A percentile compares a stretch with the other conserved stretches of the same genome.
phyloP scores from a whole-genome alignment of 768 basidiomycete species.

The Leccinum subgranulosum region DNA sequence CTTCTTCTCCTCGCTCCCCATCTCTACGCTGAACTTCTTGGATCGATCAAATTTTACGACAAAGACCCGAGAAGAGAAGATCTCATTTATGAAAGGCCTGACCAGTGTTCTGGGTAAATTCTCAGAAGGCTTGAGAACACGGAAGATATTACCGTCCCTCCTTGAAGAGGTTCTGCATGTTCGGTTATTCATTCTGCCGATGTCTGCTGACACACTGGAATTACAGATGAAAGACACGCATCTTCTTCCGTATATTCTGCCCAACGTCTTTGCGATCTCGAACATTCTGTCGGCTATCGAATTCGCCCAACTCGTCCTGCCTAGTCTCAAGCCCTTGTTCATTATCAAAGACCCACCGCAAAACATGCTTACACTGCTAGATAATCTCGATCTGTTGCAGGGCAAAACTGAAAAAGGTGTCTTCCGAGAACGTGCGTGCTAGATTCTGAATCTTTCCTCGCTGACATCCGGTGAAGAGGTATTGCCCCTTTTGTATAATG shows the following conservation, averaged over 20 bases:
- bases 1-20: constrained; percentile 94
- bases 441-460: neutral
- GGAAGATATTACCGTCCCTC: constrained; percentile 89
- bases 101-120: constrained; percentile 78
- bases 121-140: constrained; percentile 77
- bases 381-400: constrained; percentile 84
- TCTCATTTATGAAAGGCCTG: constrained; percentile 92
- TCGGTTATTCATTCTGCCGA: neutral
- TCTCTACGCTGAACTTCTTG: constrained; percentile 93
- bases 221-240: constrained; percentile 88
- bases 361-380: constrained; percentile 91
- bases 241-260: constrained; percentile 91
- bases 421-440: constrained; percentile 81
- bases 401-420: constrained; percentile 82
- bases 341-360: constrained; percentile 92
- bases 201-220: constrained; percentile 6
- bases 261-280: constrained; percentile 92
- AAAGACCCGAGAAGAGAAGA: constrained; percentile 93
- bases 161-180: constrained; percentile 77
- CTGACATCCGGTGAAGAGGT: constrained; percentile 58
- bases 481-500: constrained; percentile 93
- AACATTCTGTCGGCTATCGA: constrained; percentile 71
- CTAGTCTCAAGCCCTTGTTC: constrained; percentile 88
- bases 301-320: constrained; percentile 79
- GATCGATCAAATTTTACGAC: constrained; percentile 94